phyloP scores from a whole-genome alignment of 176 grass and related monocot genomes.

The Carex scoparia region DNA sequence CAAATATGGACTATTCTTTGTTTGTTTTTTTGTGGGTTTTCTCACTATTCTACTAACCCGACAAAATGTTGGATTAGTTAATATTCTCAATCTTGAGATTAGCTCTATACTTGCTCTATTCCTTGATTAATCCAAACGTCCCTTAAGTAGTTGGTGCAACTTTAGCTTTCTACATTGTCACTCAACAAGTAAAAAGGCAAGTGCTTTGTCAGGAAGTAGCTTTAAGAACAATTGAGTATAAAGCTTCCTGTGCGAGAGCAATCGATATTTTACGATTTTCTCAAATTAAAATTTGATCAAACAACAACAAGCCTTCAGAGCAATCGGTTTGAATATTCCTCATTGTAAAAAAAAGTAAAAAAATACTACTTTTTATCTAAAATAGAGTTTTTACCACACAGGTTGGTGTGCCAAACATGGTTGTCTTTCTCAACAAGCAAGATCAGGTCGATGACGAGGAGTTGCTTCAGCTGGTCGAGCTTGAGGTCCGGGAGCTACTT shows the following conservation, averaged over 20 bases:
- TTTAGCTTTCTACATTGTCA: neutral
- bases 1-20: too few species aligned
- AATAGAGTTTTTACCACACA: neutral
- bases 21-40: too few species aligned
- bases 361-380: neutral
- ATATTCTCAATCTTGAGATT: too few species aligned
- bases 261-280: neutral
- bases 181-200: neutral
- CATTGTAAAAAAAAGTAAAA: neutral
- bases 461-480: slow-evolving; percentile 89
- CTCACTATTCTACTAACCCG: too few species aligned
- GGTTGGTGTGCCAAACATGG: slow-evolving; percentile 85
- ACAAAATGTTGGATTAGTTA: too few species aligned
- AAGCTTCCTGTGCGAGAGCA: neutral
- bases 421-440: slow-evolving; percentile 99
- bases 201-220: neutral
- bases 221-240: neutral
- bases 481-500: slow-evolving; percentile 90
- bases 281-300: neutral
- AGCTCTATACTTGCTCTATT: too few species aligned
- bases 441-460: slow-evolving; percentile 98
- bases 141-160: too few species aligned
- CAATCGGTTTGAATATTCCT: neutral
- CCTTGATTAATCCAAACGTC: too few species aligned
- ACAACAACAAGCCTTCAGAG: neutral